phyloP scores from a whole-genome alignment of 1,284 basidiomycete species.

The Acaromyces ingoldii region DNA sequence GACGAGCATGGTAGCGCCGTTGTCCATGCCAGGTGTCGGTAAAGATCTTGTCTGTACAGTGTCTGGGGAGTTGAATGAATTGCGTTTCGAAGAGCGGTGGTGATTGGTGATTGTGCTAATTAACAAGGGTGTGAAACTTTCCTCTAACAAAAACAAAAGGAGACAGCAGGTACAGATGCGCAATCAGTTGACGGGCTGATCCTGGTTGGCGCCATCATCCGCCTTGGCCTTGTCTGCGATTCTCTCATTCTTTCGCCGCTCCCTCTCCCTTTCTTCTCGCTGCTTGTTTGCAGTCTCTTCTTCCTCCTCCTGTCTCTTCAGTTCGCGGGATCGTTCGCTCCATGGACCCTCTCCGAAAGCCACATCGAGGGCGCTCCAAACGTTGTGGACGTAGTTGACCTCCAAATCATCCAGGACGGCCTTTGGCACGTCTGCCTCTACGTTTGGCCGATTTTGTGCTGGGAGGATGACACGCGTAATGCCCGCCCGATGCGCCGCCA shows the following conservation, averaged over 20 bases:
- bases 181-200: conserved; percentile 30
- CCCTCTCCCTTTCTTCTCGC: too few species aligned
- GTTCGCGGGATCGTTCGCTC: conserved; percentile 35
- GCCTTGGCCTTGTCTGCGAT: conserved; percentile 14
- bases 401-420: conserved; percentile 42
- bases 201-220: conserved; percentile 26
- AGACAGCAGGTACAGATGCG: too few species aligned
- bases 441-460: conserved; percentile 47
- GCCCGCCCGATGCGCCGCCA: conserved; percentile 47
- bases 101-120: not conserved
- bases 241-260: too few species aligned
- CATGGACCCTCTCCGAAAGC: conserved; percentile 49
- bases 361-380: conserved; percentile 47
- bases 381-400: conserved; percentile 49
- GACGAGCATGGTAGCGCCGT: conserved; percentile 47
- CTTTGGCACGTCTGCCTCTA: conserved; percentile 49
- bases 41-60: conserved; percentile 1
- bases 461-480: conserved; percentile 47
- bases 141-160: too few species aligned
- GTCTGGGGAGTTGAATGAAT: not conserved
- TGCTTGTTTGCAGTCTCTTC: conserved; percentile 10
- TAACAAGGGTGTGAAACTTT: too few species aligned
- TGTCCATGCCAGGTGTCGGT: conserved; percentile 42
- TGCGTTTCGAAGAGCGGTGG: not conserved
- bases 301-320: conserved; percentile 27